A percentile compares a stretch with the other conserved stretches of the same genome.
Conservation (phyloP, 257 asterid species). For the Petunia axillaris region DNA sequence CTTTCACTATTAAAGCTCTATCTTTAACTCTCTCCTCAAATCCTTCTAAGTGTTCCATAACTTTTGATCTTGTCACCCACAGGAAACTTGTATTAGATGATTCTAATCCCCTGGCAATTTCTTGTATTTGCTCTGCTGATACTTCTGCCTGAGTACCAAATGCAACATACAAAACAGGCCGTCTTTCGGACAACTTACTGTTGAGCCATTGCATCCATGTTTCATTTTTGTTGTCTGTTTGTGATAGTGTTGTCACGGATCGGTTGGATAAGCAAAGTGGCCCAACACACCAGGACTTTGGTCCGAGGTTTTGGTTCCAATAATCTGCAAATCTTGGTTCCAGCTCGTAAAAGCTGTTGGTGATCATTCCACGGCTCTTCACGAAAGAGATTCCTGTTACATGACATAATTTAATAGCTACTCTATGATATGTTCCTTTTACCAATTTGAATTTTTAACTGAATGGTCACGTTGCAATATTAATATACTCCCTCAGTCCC, state of each 20-base stretch:
- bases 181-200: slow-evolving; percentile 32
- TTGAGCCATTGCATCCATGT: slow-evolving; percentile 51
- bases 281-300: slow-evolving; percentile 59
- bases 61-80: slow-evolving; percentile 54
- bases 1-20: slow-evolving; percentile 54
- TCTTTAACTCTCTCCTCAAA: slow-evolving; percentile 39
- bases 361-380: slow-evolving; percentile 56
- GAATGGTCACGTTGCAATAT: no score
- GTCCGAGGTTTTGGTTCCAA: slow-evolving; percentile 54
- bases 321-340: slow-evolving; percentile 51
- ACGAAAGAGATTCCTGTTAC: slow-evolving; percentile 29
- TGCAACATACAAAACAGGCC: slow-evolving; percentile 61
- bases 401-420: no score
- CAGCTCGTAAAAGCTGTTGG: slow-evolving; percentile 55
- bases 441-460: no score
- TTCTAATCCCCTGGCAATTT: slow-evolving; percentile 58
- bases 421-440: no score
- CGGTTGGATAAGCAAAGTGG: slow-evolving; percentile 56
- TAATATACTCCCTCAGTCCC: no score
- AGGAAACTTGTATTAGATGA: slow-evolving; percentile 53
- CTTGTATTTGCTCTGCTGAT: slow-evolving; percentile 51
- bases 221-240: slow-evolving; percentile 23
- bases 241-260: not conserved
- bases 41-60: not conserved
- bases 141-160: slow-evolving; percentile 80